phyloP scores from a whole-genome alignment of 768 basidiomycete species.

The Panus rudis region DNA sequence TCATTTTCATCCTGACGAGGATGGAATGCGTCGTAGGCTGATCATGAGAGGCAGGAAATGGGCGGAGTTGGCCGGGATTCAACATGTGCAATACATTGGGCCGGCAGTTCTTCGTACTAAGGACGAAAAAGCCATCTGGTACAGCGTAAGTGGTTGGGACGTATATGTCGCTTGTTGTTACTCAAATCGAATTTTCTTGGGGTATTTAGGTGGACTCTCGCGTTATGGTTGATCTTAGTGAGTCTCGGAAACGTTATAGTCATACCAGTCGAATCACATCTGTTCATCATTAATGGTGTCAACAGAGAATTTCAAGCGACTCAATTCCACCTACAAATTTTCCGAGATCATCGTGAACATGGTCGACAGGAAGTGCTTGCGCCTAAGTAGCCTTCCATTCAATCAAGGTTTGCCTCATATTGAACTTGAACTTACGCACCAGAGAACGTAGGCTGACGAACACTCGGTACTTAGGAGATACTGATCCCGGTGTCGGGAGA shows the following conservation, averaged over 20 bases:
- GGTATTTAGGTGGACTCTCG: slow-evolving; percentile 42
- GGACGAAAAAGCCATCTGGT: slow-evolving; percentile 31
- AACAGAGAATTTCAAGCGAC: slow-evolving; percentile 41
- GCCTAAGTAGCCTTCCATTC: background rate
- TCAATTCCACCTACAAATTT: slow-evolving; percentile 45
- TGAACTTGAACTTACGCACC: no score
- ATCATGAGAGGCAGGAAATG: slow-evolving; percentile 47
- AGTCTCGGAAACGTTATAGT: slow-evolving; percentile 1
- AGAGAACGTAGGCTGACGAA: no score
- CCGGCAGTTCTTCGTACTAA: slow-evolving; percentile 34
- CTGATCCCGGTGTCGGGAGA: no score
- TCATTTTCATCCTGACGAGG: slow-evolving; percentile 37
- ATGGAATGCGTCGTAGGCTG: slow-evolving; percentile 31
- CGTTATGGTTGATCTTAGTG: slow-evolving; percentile 55
- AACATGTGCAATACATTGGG: slow-evolving; percentile 52
- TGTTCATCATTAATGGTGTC: background rate
- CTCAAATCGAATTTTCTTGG: background rate
- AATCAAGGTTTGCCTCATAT: no score
- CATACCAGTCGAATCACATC: background rate
- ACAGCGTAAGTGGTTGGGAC: slow-evolving; percentile 35
- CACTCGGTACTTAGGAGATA: no score
- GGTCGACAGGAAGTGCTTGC: background rate
- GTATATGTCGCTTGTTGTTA: slow-evolving; percentile 2
- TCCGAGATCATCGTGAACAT: slow-evolving; percentile 33
- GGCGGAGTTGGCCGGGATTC: slow-evolving; percentile 41